These are phyloP conservation scores for Pythium phragmitis DNA, from an alignment of 352 stramenopile genomes.

Conservation along the genomic window DNA sequence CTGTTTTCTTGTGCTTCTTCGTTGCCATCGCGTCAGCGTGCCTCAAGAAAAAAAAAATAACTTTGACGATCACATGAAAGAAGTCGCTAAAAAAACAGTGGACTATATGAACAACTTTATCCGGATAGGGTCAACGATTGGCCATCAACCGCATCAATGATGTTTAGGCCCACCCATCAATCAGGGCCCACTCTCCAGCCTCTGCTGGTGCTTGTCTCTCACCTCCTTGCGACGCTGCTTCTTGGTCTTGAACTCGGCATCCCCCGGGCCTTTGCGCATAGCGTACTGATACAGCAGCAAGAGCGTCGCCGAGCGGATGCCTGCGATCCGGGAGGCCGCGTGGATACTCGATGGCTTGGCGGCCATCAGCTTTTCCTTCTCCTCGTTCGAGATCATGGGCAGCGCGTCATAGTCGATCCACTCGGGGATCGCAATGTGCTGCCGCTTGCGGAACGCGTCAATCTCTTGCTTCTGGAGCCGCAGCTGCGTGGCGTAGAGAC, in stretches of 20 bases:
- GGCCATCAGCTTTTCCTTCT: conserved; percentile 91
- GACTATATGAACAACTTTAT: too few species aligned
- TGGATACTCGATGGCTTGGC: conserved; percentile 92
- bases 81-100: too few species aligned
- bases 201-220: conserved; percentile 8
- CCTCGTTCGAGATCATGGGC: conserved; percentile 96
- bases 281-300: conserved; percentile 76
- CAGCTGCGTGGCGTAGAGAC: conserved; percentile 95
- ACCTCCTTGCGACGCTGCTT: conserved; percentile 24
- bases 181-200: neutral
- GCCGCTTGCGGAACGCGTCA: conserved; percentile 92
- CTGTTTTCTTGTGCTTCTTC: too few species aligned
- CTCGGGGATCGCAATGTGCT: conserved; percentile 92
- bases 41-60: too few species aligned
- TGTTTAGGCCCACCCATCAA: neutral
- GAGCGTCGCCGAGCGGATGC: conserved; percentile 76
- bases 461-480: conserved; percentile 95
- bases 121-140: too few species aligned
- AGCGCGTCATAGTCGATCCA: conserved; percentile 92
- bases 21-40: too few species aligned
- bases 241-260: conserved; percentile 27
- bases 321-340: conserved; percentile 94
- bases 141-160: too few species aligned
- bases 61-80: too few species aligned
- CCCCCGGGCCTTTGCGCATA: conserved; percentile 41